Evolutionary conservation across 257 asterid genomes (phyloP).

Genomic region (Rehmannia glutinosa): DNA sequence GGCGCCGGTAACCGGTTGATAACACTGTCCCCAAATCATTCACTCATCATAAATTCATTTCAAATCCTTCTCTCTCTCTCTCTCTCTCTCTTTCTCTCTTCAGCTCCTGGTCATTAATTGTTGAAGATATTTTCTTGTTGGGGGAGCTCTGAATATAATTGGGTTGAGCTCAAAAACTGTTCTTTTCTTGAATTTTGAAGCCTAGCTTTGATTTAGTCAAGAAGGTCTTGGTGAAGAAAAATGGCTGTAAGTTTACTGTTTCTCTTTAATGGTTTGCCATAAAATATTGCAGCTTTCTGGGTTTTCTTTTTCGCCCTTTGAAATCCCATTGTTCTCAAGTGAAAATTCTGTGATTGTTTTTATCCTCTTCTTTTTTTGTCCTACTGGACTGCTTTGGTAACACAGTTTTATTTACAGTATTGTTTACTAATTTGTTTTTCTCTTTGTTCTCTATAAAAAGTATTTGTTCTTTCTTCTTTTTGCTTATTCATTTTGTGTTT

Average conservation of each 20-base stretch:
- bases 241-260: no score
- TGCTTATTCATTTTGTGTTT: no score
- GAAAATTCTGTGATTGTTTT: neutral
- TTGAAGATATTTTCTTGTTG: constrained; percentile 3
- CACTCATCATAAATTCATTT: constrained; percentile 17
- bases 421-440: neutral
- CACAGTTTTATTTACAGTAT: no score
- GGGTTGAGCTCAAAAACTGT: neutral
- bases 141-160: neutral
- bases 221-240: neutral
- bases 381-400: no score
- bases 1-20: constrained; percentile 38
- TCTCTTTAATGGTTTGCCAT: no score
- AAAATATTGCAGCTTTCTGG: constrained; percentile 11
- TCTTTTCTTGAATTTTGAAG: neutral
- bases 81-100: constrained; percentile 1
- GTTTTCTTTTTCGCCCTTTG: neutral
- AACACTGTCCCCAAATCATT: constrained; percentile 15
- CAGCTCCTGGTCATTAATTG: neutral
- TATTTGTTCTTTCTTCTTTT: no score
- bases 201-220: neutral
- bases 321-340: neutral
- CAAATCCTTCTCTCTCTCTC: neutral
- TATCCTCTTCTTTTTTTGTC: no score
- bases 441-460: no score